Conservation (phyloP, 2,329 filamentous ascomycete species). For the Cordyceps cicadae region DNA sequence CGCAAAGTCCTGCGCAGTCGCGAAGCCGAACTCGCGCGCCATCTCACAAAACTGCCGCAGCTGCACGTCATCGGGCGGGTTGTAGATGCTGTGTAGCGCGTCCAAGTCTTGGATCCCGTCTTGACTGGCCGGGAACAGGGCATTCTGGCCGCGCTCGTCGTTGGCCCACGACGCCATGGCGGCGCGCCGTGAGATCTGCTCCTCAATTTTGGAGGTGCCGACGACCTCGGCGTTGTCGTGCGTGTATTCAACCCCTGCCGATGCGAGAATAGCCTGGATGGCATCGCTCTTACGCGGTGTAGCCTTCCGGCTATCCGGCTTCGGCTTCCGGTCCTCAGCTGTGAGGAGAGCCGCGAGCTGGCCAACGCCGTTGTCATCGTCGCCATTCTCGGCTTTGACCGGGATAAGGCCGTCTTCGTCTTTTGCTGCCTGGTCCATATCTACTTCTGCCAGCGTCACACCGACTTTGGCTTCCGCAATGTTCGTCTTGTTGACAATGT, state of each 20-base stretch:
- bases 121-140: conserved; percentile 50
- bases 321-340: conserved; percentile 37
- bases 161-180: conserved; percentile 46
- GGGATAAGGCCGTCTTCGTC: conserved; percentile 38
- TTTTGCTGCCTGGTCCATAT: conserved; percentile 54
- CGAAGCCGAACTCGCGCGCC: conserved; percentile 70
- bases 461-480: conserved; percentile 86
- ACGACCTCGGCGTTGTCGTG: conserved; percentile 96
- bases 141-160: conserved; percentile 37
- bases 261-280: conserved; percentile 78
- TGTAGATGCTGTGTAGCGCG: conserved; percentile 41
- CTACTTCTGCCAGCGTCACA: conserved; percentile 68
- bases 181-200: conserved; percentile 69
- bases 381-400: conserved; percentile 40
- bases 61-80: conserved; percentile 66
- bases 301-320: conserved; percentile 26
- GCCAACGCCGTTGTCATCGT: conserved; percentile 60
- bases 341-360: conserved; percentile 55
- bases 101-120: conserved; percentile 23
- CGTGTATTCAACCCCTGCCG: conserved; percentile 86
- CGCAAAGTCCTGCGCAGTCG: conserved; percentile 73
- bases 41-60: conserved; percentile 85
- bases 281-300: conserved; percentile 55
- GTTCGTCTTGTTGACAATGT: conserved; percentile 98
- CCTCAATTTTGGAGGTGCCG: conserved; percentile 86